These are phyloP conservation scores for Colletotrichum kahawae DNA, from an alignment of 2,329 filamentous ascomycete species.

Conservation along the genomic window DNA sequence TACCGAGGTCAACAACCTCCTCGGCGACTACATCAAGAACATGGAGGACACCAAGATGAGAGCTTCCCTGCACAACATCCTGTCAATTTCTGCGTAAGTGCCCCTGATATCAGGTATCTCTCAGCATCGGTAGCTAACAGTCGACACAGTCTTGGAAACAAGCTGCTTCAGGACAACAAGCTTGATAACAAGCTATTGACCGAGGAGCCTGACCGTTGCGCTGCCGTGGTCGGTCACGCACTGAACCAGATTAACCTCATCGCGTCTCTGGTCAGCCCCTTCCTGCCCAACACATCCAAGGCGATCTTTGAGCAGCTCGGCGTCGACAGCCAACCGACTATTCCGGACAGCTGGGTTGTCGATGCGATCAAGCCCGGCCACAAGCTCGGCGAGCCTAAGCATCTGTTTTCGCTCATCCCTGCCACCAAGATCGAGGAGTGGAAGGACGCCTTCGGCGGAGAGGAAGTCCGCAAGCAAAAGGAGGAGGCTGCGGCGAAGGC, in stretches of 20 bases:
- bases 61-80: conserved; percentile 66
- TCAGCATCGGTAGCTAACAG: not conserved
- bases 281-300: conserved; percentile 80
- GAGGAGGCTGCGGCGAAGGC: conserved; percentile 58
- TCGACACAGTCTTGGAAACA: conserved; percentile 44
- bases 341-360: conserved; percentile 71
- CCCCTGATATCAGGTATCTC: conserved; percentile 3
- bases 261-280: conserved; percentile 79
- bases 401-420: conserved; percentile 84
- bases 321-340: conserved; percentile 52
- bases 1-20: conserved; percentile 67
- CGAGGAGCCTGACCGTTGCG: conserved; percentile 59
- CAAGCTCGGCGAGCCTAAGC: conserved; percentile 78
- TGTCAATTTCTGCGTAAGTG: conserved; percentile 64
- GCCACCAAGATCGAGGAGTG: conserved; percentile 83
- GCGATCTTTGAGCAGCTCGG: conserved; percentile 82
- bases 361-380: conserved; percentile 73
- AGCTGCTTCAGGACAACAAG: conserved; percentile 56
- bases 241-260: conserved; percentile 85
- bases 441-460: conserved; percentile 75
- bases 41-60: conserved; percentile 76
- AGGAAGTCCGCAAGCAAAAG: conserved; percentile 71
- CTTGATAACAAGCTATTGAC: conserved; percentile 60
- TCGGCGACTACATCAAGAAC: conserved; percentile 71
- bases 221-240: conserved; percentile 73